Percentiles rank a stretch among this genome's conserved stretches.
phyloP scores from a whole-genome alignment of 176 grass and related monocot genomes.

The sorghum (Sorghum bicolor) region Sorghum_bicolor_NCBIv3 NC_012871.2:63423501-63424000 shows the following conservation, averaged over 20 bases:
- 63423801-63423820: background rate
- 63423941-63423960: background rate
- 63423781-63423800: background rate
- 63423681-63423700: background rate
- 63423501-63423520: background rate
- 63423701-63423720: background rate
- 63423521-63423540: background rate
- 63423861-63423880: background rate
- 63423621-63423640: background rate
- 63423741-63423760: background rate
- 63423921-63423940: background rate
- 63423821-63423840: background rate
- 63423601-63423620: background rate
- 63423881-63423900: background rate
- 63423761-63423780: background rate
- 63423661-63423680: background rate
- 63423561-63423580: background rate
- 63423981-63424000: background rate
- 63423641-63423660: background rate
- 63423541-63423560: background rate
- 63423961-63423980: constrained; percentile 9
- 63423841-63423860: background rate
- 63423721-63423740: background rate
- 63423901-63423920: background rate
- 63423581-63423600: background rate